A percentile compares a stretch with the other conserved stretches of the same genome.
Conservation (phyloP, 192 early-diverging fungal genomes). For the Rhizophagus clarus region DNA sequence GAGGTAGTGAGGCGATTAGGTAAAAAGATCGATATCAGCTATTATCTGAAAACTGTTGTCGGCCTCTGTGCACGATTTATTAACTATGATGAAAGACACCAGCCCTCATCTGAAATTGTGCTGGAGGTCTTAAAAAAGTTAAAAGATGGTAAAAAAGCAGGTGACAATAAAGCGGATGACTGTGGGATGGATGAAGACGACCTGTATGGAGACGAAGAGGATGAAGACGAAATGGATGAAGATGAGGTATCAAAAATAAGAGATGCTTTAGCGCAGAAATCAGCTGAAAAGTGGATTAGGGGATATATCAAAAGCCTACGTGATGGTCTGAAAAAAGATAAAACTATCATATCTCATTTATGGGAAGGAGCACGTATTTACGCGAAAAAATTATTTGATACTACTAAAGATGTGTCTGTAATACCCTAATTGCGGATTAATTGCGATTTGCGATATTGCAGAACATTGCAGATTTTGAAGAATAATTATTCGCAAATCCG, state of each 20-base stretch:
- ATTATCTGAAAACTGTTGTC: too few relatives aligned
- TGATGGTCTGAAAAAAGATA: constrained; percentile 23
- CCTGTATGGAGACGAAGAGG: too few relatives aligned
- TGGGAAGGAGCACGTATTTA: constrained; percentile 9
- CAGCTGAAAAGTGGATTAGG: constrained; percentile 16
- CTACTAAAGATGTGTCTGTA: too few relatives aligned
- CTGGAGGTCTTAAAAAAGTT: not conserved
- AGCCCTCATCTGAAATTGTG: too few relatives aligned
- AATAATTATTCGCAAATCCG: too few relatives aligned
- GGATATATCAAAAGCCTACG: constrained; percentile 17
- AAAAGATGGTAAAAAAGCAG: not conserved
- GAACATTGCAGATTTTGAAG: too few relatives aligned
- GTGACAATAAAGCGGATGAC: too few relatives aligned
- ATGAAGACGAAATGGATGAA: not conserved
- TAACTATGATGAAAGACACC: not conserved
- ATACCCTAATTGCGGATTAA: too few relatives aligned
- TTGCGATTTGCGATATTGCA: too few relatives aligned
- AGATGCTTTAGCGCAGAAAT: not conserved
- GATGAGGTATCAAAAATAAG: not conserved
- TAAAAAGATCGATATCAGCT: not conserved
- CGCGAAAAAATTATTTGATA: constrained; percentile 13
- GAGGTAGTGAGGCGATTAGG: not conserved
- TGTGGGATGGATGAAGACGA: too few relatives aligned
- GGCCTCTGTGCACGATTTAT: not conserved
- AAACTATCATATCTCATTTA: constrained; percentile 18